phyloP scores from a whole-genome alignment of 768 basidiomycete genomes.

The Rhizopogon salebrosus region DNA sequence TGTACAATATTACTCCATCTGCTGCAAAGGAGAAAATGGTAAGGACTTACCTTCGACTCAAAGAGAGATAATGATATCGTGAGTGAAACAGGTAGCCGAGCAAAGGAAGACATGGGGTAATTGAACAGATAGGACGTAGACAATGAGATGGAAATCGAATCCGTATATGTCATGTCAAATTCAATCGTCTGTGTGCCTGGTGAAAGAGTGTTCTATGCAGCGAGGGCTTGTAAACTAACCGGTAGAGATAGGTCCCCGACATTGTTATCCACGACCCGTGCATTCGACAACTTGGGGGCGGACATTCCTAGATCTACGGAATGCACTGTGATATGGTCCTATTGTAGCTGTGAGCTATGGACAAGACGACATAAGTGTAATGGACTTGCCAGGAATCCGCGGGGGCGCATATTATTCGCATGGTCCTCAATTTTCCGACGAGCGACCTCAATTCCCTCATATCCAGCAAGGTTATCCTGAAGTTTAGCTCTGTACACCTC shows the following conservation, averaged over 20 bases:
- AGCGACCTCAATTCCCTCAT: constrained; percentile 80
- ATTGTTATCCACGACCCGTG: constrained; percentile 36
- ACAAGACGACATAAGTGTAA: background rate
- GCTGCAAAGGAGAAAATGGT: constrained; percentile 1
- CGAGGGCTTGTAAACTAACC: constrained; percentile 19
- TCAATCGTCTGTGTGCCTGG: constrained; percentile 58
- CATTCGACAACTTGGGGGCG: constrained; percentile 74
- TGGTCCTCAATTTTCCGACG: constrained; percentile 75
- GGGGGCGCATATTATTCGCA: constrained; percentile 72
- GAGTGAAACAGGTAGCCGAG: constrained; percentile 75
- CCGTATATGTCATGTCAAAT: constrained; percentile 80
- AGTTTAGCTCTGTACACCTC: constrained; percentile 76
- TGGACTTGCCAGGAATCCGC: constrained; percentile 56
- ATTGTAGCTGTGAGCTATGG: constrained; percentile 5
- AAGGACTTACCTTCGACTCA: constrained; percentile 51
- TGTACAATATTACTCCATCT: constrained; percentile 19
- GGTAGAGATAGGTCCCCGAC: constrained; percentile 13
- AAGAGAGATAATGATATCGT: constrained; percentile 75
- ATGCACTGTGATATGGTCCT: constrained; percentile 87
- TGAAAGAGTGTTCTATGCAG: constrained; percentile 11
- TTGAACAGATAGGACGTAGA: constrained; percentile 83
- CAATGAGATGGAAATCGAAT: constrained; percentile 76
- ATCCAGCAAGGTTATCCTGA: constrained; percentile 60
- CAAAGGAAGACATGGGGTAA: constrained; percentile 80
- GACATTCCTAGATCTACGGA: constrained; percentile 77